Percentiles rank a stretch among this genome's conserved stretches.
Conservation (phyloP, 176 grass and related monocot species). For the Paspalum notatum region DNA sequence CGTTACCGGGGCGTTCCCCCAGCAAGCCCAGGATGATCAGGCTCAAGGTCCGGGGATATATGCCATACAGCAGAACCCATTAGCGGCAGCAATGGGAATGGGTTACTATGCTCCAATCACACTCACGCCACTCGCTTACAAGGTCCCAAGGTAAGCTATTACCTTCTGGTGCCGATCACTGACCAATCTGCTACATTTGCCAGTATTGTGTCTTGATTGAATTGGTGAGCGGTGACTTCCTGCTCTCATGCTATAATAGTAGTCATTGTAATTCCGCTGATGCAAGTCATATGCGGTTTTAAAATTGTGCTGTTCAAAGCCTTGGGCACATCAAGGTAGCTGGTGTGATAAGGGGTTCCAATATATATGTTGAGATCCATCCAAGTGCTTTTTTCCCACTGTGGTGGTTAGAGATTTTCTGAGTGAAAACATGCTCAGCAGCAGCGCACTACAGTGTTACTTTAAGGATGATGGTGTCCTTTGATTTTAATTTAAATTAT, state of each 20-base stretch:
- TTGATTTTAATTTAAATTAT: constrained; percentile 10
- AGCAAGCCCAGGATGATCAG: constrained; percentile 58
- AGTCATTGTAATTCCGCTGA: not conserved
- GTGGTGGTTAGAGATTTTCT: not conserved
- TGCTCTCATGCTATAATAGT: not conserved
- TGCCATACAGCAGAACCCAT: constrained; percentile 71
- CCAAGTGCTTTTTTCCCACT: not conserved
- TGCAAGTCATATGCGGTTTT: not conserved
- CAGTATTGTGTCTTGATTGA: not conserved
- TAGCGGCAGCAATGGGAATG: constrained; percentile 57
- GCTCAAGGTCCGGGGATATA: constrained; percentile 84
- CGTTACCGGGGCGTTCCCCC: constrained; percentile 39
- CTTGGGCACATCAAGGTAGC: not conserved
- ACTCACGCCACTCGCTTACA: constrained; percentile 80
- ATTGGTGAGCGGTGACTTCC: not conserved
- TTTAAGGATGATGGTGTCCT: not conserved
- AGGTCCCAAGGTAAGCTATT: constrained; percentile 74
- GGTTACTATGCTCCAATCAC: constrained; percentile 48
- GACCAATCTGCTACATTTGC: not conserved
- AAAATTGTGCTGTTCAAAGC: not conserved
- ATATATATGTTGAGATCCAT: constrained; percentile 9
- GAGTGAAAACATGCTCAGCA: constrained; percentile 3
- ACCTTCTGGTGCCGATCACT: not conserved
- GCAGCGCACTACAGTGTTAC: not conserved
- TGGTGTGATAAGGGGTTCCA: not conserved